Conservation (phyloP, 176 grass and related monocot genomes). For the Lolium multiflorum region DNA sequence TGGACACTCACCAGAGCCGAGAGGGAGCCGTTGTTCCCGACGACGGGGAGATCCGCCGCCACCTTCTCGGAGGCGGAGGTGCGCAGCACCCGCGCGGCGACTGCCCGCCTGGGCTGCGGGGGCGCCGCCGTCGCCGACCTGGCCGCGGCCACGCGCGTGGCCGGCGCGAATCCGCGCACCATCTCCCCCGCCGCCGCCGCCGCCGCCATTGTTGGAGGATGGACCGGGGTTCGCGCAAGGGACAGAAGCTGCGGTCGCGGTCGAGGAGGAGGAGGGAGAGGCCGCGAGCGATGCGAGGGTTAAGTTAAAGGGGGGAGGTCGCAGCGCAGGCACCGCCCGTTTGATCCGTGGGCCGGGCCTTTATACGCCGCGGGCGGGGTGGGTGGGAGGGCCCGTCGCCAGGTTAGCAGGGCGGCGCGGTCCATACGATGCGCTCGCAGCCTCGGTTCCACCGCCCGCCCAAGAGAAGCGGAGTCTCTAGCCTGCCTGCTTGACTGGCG, state of each 20-base stretch:
- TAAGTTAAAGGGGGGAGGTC: neutral
- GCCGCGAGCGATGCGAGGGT: conserved; percentile 32
- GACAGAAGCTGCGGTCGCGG: neutral
- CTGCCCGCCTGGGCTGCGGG: conserved; percentile 45
- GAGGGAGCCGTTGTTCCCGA: conserved; percentile 62
- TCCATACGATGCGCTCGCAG: conserved; percentile 36
- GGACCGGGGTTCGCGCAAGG: conserved; percentile 2
- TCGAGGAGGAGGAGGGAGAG: conserved; percentile 6
- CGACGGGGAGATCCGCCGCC: conserved; percentile 55
- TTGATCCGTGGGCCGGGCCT: conserved; percentile 39
- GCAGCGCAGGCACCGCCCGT: conserved; percentile 17
- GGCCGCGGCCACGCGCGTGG: neutral
- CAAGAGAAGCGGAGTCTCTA: conserved; percentile 16
- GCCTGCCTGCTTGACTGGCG: conserved; percentile 2
- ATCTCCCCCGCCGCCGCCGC: conserved; percentile 62
- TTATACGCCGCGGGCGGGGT: conserved; percentile 39
- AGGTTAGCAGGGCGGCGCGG: conserved; percentile 30
- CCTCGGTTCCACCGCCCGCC: conserved; percentile 66
- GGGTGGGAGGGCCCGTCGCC: conserved; percentile 8
- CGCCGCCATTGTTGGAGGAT: conserved; percentile 55
- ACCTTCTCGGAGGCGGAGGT: conserved; percentile 44
- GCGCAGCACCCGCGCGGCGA: conserved; percentile 55
- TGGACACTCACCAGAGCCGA: conserved; percentile 45
- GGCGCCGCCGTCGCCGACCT: conserved; percentile 22
- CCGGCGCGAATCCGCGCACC: conserved; percentile 52